Evolutionary conservation across 75 land plant genomes (phyloP), one percentile per base, ranked within the genome.

Genomic region (Chamaecyparis obtusa): DNA sequence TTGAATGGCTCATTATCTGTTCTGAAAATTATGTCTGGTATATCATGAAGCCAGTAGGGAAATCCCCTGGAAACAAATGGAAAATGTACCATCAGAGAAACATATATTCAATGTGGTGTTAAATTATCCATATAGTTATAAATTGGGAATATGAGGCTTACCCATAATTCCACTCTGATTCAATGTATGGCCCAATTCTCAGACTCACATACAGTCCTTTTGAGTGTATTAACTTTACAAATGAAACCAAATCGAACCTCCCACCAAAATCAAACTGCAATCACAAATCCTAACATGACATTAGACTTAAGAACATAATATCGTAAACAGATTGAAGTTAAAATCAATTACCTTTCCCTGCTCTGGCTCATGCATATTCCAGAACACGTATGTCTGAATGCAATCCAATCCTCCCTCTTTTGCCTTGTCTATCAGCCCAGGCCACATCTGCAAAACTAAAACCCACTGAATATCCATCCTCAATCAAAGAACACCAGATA

Each of bases 1-100:
- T 94, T 94, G 90, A 95, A 96, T 13, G 94, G 93, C 46, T 92
- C 93, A 75, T 95, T 96, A n/a, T 95, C 91, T 33, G 95, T 89
- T 41, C 98, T 91, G 44, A 90, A 94, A 51, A 87, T 88, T 84
- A 95, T 94, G 72, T 89, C 92, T 2, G 93, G 95, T 36, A 94
- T 67, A 41, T 90, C 89, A 55, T 88, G 95, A 85, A 96, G 81
- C 98, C 98, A 96, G n/a, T 90, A 92, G 39, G 97, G 97, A 16
- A 96, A 89, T 14, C 96, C 97, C 17, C 97, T 96, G 93, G 74
- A 88, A 11, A 74, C 76, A 33, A 15, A 33, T 5, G 7, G 1
- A 74, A 74, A 32, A 32, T 74, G 2, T 11, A 13, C 37, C 69
- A 24, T 64, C 69, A 74, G 76, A 33, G 36, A 32, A 74, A 32